Evolutionary conservation across 2,329 filamentous ascomycete species (phyloP).

Genomic region (Alternaria brassicicola): DNA sequence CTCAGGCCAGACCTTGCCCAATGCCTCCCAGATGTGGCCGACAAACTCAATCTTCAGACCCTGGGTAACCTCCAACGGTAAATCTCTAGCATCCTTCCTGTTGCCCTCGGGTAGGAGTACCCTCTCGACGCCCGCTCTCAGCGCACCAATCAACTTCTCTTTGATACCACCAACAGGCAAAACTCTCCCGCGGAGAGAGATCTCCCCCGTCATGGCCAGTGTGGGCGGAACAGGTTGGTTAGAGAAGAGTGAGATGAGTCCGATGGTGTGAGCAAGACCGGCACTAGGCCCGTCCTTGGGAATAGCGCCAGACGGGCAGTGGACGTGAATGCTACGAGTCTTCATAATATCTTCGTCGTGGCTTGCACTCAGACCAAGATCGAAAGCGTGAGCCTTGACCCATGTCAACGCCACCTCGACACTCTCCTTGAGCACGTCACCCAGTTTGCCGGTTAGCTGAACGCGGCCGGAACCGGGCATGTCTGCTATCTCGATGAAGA

Average conservation of each 20-base stretch:
- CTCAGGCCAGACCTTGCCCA: slow-evolving; percentile 90
- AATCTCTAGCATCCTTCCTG: slow-evolving; percentile 87
- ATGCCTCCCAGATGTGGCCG: slow-evolving; percentile 92
- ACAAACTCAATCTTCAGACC: slow-evolving; percentile 90
- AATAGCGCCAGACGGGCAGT: slow-evolving; percentile 92
- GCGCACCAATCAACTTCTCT: slow-evolving; percentile 95
- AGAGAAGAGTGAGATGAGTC: slow-evolving; percentile 87
- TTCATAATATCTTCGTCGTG: slow-evolving; percentile 94
- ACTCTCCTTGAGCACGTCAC: slow-evolving; percentile 94
- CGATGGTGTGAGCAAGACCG: slow-evolving; percentile 91
- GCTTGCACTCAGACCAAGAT: slow-evolving; percentile 81
- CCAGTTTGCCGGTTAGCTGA: slow-evolving; percentile 93
- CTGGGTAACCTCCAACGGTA: slow-evolving; percentile 86
- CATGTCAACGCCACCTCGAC: slow-evolving; percentile 95
- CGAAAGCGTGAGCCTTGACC: slow-evolving; percentile 95
- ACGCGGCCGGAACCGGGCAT: slow-evolving; percentile 94
- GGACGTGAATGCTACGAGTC: slow-evolving; percentile 89
- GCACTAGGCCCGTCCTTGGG: slow-evolving; percentile 88
- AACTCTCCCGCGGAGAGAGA: slow-evolving; percentile 83
- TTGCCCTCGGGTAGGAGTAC: slow-evolving; percentile 89
- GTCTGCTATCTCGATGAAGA: slow-evolving; percentile 97
- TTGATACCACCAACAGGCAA: slow-evolving; percentile 97
- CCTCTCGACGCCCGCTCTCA: slow-evolving; percentile 91
- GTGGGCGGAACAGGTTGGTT: slow-evolving; percentile 86
- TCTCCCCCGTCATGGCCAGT: slow-evolving; percentile 89